phyloP scores from a whole-genome alignment of 2,329 filamentous ascomycete species.

The Colletotrichum sidae region DNA sequence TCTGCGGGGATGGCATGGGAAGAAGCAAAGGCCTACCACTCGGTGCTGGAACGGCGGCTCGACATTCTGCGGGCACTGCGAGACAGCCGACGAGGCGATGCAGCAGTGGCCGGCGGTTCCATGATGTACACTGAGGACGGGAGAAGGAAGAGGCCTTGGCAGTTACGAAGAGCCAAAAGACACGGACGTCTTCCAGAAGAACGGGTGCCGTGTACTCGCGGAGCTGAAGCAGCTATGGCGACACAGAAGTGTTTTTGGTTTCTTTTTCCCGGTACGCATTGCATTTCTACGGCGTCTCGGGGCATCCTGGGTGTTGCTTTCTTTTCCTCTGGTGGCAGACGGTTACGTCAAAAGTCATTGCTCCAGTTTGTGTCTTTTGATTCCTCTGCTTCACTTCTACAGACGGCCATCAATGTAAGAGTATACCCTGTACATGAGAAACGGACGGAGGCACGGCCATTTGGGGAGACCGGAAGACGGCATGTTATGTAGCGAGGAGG shows the following conservation, averaged over 20 bases:
- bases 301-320: background rate
- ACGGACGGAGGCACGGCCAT: slow-evolving; percentile 12
- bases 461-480: background rate
- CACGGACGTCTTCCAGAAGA: slow-evolving; percentile 48
- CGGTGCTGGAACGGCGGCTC: slow-evolving; percentile 56
- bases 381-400: slow-evolving; percentile 11
- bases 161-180: slow-evolving; percentile 50
- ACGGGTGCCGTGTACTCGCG: slow-evolving; percentile 51
- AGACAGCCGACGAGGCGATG: slow-evolving; percentile 45
- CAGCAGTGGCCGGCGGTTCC: slow-evolving; percentile 45
- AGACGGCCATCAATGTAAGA: slow-evolving; percentile 25
- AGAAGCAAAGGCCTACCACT: slow-evolving; percentile 62
- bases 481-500: background rate
- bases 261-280: slow-evolving; percentile 11
- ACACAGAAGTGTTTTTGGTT: slow-evolving; percentile 16
- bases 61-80: slow-evolving; percentile 49
- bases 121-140: slow-evolving; percentile 45
- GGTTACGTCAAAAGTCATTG: background rate
- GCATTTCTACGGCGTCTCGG: slow-evolving; percentile 28
- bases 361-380: background rate
- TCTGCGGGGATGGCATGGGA: slow-evolving; percentile 70
- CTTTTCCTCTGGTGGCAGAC: background rate
- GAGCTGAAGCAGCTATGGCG: slow-evolving; percentile 17
- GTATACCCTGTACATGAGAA: slow-evolving; percentile 36
- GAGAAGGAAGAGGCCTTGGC: slow-evolving; percentile 44